Evolutionary conservation across 2,329 filamentous ascomycete species (phyloP), one percentile per base, ranked within the genome.

Genomic region (Xylariales sp.): DNA sequence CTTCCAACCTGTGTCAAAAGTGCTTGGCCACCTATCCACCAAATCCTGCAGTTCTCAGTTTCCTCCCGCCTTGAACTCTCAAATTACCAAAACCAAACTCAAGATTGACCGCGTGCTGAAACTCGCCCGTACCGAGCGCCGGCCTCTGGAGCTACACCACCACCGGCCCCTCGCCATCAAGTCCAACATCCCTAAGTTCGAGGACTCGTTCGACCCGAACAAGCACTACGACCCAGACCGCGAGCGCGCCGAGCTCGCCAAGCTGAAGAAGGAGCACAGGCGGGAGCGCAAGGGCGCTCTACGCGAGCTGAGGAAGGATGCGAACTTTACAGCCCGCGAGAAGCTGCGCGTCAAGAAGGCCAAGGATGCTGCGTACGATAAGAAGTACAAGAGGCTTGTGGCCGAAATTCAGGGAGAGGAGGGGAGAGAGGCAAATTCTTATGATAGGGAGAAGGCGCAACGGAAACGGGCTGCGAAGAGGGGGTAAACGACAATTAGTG

Each of bases 181-280:
- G 63, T 82, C 81, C 6, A 83, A 79, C 44, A 81, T 96, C 34
- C 93, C 93, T 64, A 95, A 95, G 64, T 98, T 97, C 68, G 93
- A 97, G 68, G 91, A 96, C 61, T 76, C 79, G 44, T 98, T 89
- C 76, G 93, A 95, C 63, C 93, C 93, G 3, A 81, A 86, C 69
- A 91, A 89, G 69, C 93, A 97, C 75, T 97, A 98, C 77, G 94
- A 98, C 60, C 89, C 89, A 1, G 86, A 98, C 65, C 84, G 83
- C 52, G 89, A 95, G 65, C 86, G 93, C 24, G 84, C 87, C 16
- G 89, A 96, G 58, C 67, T 86, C 47, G 82, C 82, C 58, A 93
- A 90, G 64, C 76, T 98, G 58, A 83, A 82, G 68, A 83, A 83
- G 48, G 91, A 97, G 70, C 87, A 90, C 77, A 95, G 95, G 80